Conservation (phyloP, 257 asterid species). For the Solanum medicagineum region DNA sequence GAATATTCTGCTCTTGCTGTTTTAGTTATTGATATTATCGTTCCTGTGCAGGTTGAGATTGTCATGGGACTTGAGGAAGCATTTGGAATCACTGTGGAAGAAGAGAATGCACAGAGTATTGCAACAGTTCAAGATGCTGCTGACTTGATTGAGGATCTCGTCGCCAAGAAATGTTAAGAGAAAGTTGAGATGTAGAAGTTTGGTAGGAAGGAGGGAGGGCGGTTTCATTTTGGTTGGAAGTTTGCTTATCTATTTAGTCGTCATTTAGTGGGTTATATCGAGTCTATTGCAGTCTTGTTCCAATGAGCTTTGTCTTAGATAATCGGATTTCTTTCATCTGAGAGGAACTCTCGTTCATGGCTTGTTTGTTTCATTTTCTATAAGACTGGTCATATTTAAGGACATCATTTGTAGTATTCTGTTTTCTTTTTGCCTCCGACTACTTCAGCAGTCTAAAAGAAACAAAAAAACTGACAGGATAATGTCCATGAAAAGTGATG, state of each 20-base stretch:
- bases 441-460: background rate
- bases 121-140: conserved; percentile 89
- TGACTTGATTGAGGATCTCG: conserved; percentile 63
- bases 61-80: conserved; percentile 97
- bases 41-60: conserved; percentile 50
- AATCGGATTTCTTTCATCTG: background rate
- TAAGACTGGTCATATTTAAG: background rate
- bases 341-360: background rate
- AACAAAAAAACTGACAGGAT: background rate
- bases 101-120: conserved; percentile 81
- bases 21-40: background rate
- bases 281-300: background rate
- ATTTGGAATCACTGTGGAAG: conserved; percentile 79
- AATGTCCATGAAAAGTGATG: background rate
- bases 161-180: conserved; percentile 32
- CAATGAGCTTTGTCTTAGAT: background rate
- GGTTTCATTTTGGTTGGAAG: conserved; percentile 4
- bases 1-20: background rate
- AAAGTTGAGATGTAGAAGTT: background rate
- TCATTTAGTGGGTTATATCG: background rate
- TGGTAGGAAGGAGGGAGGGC: background rate
- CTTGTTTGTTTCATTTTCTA: background rate
- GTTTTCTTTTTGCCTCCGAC: no score
- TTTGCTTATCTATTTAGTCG: background rate
- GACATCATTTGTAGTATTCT: background rate